Conservation (phyloP, 1,284 basidiomycete genomes). For the Cutaneotrichosporon daszewskae region DNA sequence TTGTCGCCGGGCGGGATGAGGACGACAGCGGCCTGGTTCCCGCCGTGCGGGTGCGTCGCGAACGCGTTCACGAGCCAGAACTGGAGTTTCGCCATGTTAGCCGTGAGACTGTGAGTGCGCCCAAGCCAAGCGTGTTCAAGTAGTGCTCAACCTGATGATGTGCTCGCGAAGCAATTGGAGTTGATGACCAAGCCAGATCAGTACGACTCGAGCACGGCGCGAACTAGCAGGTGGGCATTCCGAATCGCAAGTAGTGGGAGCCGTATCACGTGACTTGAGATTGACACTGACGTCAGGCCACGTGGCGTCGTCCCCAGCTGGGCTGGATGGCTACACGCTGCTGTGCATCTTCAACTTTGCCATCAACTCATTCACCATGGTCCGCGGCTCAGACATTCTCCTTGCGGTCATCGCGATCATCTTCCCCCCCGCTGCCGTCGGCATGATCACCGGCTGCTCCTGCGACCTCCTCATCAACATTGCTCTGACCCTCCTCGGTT, state of each 20-base stretch:
- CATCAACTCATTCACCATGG: slow-evolving; percentile 27
- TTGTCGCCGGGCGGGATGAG: slow-evolving; percentile 21
- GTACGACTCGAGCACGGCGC: too few species aligned
- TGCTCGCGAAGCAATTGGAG: too few species aligned
- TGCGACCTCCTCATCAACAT: slow-evolving; percentile 78
- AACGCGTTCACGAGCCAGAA: slow-evolving; percentile 39
- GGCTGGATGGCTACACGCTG: too few species aligned
- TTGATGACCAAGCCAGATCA: too few species aligned
- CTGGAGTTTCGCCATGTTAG: slow-evolving; percentile 10
- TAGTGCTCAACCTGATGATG: too few species aligned
- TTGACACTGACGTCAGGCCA: too few species aligned
- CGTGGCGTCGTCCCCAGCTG: too few species aligned
- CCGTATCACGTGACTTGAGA: too few species aligned
- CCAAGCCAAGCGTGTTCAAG: too few species aligned
- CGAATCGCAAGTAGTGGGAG: too few species aligned
- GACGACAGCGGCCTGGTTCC: slow-evolving; percentile 38
- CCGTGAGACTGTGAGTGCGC: too few species aligned
- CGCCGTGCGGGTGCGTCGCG: slow-evolving; percentile 21
- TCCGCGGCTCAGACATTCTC: slow-evolving; percentile 42
- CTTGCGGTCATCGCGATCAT: slow-evolving; percentile 54
- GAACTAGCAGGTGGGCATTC: too few species aligned
- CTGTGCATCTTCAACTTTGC: neutral
- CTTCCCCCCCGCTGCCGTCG: slow-evolving; percentile 56
- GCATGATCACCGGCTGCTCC: slow-evolving; percentile 67
- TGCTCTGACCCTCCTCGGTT: slow-evolving; percentile 26